Conservation (phyloP, 1,284 basidiomycete species). For the Sporisorium scitamineum region DNA sequence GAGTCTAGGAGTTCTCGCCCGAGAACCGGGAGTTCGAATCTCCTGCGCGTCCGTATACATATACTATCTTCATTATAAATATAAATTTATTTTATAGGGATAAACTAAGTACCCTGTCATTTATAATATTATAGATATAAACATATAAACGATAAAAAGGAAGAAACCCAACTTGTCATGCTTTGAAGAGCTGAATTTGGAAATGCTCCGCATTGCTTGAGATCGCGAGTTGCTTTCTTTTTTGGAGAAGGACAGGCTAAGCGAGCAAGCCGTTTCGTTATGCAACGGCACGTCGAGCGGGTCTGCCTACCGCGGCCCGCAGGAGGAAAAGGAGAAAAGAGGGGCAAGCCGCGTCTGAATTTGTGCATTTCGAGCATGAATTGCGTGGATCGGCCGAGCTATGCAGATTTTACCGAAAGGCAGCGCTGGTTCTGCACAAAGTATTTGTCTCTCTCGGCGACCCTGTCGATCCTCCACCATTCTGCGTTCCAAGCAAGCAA, state of each 20-base stretch:
- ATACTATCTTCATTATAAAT: too few relatives aligned
- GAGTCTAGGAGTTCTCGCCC: too few relatives aligned
- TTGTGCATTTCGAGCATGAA: not conserved
- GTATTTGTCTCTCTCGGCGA: not conserved
- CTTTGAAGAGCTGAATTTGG: conserved; percentile 1
- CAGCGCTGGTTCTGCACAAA: not conserved
- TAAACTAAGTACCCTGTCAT: too few relatives aligned
- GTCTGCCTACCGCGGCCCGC: not conserved
- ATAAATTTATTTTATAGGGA: too few relatives aligned
- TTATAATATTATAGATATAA: too few relatives aligned
- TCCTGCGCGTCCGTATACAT: too few relatives aligned
- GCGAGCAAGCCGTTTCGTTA: conserved; percentile 1
- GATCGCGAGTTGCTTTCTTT: not conserved
- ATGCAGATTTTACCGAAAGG: conserved; percentile 15
- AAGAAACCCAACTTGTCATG: too few relatives aligned
- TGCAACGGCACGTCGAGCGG: not conserved
- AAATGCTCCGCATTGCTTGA: not conserved
- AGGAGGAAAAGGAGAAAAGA: not conserved
- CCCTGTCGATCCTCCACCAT: conserved; percentile 21
- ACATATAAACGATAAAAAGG: too few relatives aligned
- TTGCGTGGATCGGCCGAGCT: conserved; percentile 17
- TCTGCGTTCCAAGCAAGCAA: not conserved
- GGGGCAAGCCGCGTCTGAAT: not conserved
- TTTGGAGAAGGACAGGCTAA: not conserved
- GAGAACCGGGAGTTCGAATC: too few relatives aligned